Base-by-base conservation (phyloP, 2,329 filamentous ascomycete species). In the Aspergillus chevalieri region DNA sequence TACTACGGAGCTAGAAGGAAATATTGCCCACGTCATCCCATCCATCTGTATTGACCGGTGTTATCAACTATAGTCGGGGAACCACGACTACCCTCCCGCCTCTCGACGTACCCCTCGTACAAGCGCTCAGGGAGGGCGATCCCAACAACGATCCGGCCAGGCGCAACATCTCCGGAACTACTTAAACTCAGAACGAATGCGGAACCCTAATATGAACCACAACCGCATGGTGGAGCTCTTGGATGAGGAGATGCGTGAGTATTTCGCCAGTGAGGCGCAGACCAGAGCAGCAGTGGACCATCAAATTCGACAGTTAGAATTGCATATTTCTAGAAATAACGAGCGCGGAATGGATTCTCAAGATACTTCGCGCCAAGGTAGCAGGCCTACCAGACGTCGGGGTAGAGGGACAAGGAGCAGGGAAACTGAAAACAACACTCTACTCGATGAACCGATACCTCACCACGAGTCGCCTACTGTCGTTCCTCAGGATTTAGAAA, bases 71-170 rank as follows among this genome's bases (percentile, higher is more conserved):
- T 55, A 75, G 72, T 70, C 73, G 50, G 68, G 67, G 46, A 72
- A 71, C 50, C 68, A 71, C 63, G 69, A 72, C 57, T 65, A 68
- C 52, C 69, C 71, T 47, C 66, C 67, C 47, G 69, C 68, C 47
- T 69, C 67, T 48, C 64, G 59, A 36, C 62, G 62, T 49, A 48
- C 56, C 28, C 51, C 62, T 52, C 60, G 60, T 52, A 54, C 55
- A 53, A 49, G 43, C 41, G 53, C 56, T 19, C 38, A 57, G 41
- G 54, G 58, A 47, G 57, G 64, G 51, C 58, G 61, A 51, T 56
- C 57, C 24, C 46, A 53, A 10, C 53, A 46, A 44, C 47, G 59
- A 59, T 47, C 52, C 53, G 33, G 56, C 63, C 58, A 63, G 39
- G 54, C 70, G 12, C 64, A 69, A 36, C 61, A 71, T 57, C 59